A percentile compares a stretch with the other conserved stretches of the same genome.
These are phyloP conservation scores for Buddleja alternifolia DNA, from an alignment of 257 asterid species.

Conservation along the genomic window DNA sequence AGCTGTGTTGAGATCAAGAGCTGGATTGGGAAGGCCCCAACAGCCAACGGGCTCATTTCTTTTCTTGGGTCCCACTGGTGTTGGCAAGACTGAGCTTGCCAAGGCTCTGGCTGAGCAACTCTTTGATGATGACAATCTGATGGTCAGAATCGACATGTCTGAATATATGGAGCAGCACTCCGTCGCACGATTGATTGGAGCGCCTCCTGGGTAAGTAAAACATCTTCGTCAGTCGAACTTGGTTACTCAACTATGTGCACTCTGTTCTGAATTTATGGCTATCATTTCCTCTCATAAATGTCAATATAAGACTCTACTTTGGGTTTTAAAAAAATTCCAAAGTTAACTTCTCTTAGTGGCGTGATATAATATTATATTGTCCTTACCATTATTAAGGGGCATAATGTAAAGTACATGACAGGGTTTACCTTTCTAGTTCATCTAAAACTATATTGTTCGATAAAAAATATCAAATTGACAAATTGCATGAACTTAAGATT, in stretches of 20 bases:
- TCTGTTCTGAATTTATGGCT: too few species aligned
- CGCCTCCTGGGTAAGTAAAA: conserved; percentile 87
- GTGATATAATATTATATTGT: too few species aligned
- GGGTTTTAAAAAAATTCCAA: rapidly evolving
- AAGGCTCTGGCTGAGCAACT: conserved; percentile 93
- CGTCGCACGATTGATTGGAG: conserved; percentile 82
- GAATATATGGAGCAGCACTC: conserved; percentile 98
- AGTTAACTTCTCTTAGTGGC: too few species aligned
- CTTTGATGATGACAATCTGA: conserved; percentile 77
- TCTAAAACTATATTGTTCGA: too few species aligned
- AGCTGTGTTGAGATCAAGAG: conserved; percentile 87
- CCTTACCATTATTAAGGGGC: too few species aligned
- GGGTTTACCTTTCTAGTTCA: too few species aligned
- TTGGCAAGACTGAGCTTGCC: conserved; percentile 92
- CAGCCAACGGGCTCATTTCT: conserved; percentile 97
- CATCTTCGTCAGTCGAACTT: too few species aligned
- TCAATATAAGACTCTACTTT: background rate
- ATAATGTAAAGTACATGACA: too few species aligned
- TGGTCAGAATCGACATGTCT: conserved; percentile 87
- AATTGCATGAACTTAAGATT: too few species aligned
- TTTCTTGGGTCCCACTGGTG: conserved; percentile 95
- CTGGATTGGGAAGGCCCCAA: conserved; percentile 84
- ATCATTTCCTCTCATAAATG: too few species aligned
- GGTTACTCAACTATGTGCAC: too few species aligned
- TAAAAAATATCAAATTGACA: too few species aligned